Evolutionary conservation across 192 early-diverging fungal genomes (phyloP), one percentile per base, ranked within the genome.

Genomic region (Gryganskiella cystojenkinii): DNA sequence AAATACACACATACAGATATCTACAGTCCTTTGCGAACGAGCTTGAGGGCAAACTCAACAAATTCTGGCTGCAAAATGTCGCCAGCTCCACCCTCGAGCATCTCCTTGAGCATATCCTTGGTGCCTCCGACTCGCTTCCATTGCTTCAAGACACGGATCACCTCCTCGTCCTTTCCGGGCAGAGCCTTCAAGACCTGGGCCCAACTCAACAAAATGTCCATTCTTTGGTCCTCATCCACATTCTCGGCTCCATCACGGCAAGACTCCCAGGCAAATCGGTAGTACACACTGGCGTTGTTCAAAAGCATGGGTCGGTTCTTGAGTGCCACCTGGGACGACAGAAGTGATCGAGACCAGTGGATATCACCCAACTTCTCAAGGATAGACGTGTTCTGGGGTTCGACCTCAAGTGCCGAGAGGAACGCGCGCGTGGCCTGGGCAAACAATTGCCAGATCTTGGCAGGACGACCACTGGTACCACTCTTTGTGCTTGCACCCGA

Each of bases 201-300:
- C 67, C 73, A 81, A 52, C 56, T 71, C 52, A 81, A 20, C 34
- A 76, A 50, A 33, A 71, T 63, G 43, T 81, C 80, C 42, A 70
- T n/a, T 46, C 71, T 62, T 58, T 74, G 70, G 0, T 80, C 81
- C 71, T 82, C 80, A 22, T 83, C 82, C 27, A 86, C 70, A 59
- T 73, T 81, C 11, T 80, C 85, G 19, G 67, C 57, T n/a, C 73
- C 55, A 22, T 82, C 81, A 44, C 70, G 56, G 62, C 85, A 78
- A 0, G 71, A 64, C 55, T 88, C 83, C 42, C 85, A 76, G 3
- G 82, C 84, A 8, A 79, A 81, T 28, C 84, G 82, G 35, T 81
- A 88, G 56, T 83, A 86, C 37, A 84, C 81, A 25, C 79, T 74
- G n/a, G 82, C 83, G 67, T 86, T 86, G 40, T 84, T 85, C 53